phyloP scores from a whole-genome alignment of 2,329 filamentous ascomycete species.

The Exserohilum turcica region DNA sequence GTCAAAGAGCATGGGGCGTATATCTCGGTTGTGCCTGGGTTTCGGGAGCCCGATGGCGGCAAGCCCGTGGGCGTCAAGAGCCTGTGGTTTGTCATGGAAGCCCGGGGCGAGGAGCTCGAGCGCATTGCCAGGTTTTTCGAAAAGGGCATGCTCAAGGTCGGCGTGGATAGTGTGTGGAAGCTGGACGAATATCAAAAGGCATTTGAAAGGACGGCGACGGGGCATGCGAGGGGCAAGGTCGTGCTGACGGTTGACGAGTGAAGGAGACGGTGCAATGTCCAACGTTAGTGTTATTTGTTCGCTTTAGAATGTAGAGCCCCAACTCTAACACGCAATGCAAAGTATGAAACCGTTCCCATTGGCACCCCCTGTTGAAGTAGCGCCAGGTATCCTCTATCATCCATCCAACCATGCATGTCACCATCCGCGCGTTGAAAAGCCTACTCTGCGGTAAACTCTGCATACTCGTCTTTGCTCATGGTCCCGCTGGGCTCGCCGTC shows the following conservation, averaged over 20 bases:
- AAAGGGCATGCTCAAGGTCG: neutral
- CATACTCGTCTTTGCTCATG: conserved; percentile 80
- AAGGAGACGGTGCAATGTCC: neutral
- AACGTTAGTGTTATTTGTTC: neutral
- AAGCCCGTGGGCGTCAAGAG: neutral
- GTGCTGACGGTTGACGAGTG: neutral
- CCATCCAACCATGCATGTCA: conserved; percentile 1
- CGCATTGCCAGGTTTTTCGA: neutral
- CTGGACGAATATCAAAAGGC: neutral
- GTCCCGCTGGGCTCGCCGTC: conserved; percentile 67
- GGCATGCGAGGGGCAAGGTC: neutral
- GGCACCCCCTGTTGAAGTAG: conserved; percentile 14
- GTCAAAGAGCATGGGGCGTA: neutral
- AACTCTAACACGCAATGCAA: too few species aligned
- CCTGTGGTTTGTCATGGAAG: neutral
- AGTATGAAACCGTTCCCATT: neutral
- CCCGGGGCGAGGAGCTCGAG: neutral
- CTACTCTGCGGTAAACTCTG: conserved; percentile 68
- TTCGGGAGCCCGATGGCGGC: neutral
- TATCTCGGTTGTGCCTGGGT: neutral
- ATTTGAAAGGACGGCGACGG: neutral
- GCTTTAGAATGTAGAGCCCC: neutral
- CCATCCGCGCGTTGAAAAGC: neutral
- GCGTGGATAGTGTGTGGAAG: neutral
- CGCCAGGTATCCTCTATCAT: conserved; percentile 6